Percentiles rank a stretch among this genome's conserved stretches.
Conservation (phyloP, 140 eudicot species). For the Ambrosia hybrid region DNA sequence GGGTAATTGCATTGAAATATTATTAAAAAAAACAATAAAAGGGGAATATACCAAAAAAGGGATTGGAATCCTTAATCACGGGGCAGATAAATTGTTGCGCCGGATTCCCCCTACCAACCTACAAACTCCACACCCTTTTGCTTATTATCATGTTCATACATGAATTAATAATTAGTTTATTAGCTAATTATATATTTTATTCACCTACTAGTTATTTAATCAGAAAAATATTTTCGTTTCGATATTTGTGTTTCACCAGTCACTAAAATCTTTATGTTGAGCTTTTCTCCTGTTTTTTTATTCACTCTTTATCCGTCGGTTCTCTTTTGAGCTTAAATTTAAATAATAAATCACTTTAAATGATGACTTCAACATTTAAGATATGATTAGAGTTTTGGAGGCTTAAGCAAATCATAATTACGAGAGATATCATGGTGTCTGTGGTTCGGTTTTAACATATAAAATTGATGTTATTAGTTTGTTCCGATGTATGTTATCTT, state of each 20-base stretch:
- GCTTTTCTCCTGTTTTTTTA: conserved; percentile 1
- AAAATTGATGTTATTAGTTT: neutral
- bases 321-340: neutral
- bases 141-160: conserved; percentile 17
- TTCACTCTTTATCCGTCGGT: neutral
- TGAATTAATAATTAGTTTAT: conserved; percentile 4
- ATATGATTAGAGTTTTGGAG: neutral
- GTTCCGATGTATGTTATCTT: neutral
- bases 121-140: conserved; percentile 23
- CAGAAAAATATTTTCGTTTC: conserved; percentile 25
- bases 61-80: conserved; percentile 36
- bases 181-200: neutral
- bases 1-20: too few relatives aligned
- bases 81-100: conserved; percentile 25
- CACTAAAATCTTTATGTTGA: conserved; percentile 27
- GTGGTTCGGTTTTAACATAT: neutral
- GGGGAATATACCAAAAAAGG: conserved; percentile 23
- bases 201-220: conserved; percentile 18
- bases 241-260: conserved; percentile 31
- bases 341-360: neutral
- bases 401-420: neutral
- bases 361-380: neutral
- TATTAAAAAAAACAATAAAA: neutral
- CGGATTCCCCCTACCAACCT: conserved; percentile 53
- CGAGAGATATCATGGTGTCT: neutral